Base-by-base conservation (phyloP, 768 basidiomycete genomes). In the Paxillus ammoniavirescens region DNA sequence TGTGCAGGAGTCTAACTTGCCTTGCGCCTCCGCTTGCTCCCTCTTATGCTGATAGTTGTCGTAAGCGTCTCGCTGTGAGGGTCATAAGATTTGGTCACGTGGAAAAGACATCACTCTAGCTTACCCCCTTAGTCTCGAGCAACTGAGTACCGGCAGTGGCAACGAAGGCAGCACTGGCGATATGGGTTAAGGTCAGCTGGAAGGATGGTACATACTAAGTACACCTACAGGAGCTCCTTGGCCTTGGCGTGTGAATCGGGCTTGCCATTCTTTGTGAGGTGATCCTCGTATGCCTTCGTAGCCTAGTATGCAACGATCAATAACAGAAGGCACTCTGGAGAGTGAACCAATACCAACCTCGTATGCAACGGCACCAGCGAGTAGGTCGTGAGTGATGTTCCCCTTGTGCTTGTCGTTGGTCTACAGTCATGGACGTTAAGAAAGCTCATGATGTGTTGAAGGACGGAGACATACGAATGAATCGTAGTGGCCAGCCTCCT, bases 161-260 rank as follows among this genome's bases (percentile, higher is more conserved):
- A 17, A 28, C n/a, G 12, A 62, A 18, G 7, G 33, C 53, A 21
- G 55, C 63, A 2, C 63, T 64, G 48, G 15, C 33, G 33, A 45
- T 13, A 9, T 59, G 51, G 13, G 36, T 52, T 8, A 44, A 28
- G 1, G n/a, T 5, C 2, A 18, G 40, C 5, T 5, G 43, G 42
- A 3, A 4, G 21, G 5, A 8, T 6, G n/a, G 15, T 33, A 8
- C 1, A 26, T 3, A 21, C 8, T 10, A 6, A 5, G 26, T 9
- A 38, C 18, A n/a, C 65, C 51, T 28, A 62, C 65, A 59, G 0
- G 15, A 68, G 0, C 17, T 64, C 56, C 44, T 68, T 60, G 41
- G 66, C 65, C 49, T 42, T 6, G 31, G 64, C 64, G 13, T 68
- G 64, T 6, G 1, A 37, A 12, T 50, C 50, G 30, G 64, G 67